These are phyloP conservation scores for Hydrangea macrophylla DNA, from an alignment of 148 eudicot genomes.

Conservation along the genomic window DNA sequence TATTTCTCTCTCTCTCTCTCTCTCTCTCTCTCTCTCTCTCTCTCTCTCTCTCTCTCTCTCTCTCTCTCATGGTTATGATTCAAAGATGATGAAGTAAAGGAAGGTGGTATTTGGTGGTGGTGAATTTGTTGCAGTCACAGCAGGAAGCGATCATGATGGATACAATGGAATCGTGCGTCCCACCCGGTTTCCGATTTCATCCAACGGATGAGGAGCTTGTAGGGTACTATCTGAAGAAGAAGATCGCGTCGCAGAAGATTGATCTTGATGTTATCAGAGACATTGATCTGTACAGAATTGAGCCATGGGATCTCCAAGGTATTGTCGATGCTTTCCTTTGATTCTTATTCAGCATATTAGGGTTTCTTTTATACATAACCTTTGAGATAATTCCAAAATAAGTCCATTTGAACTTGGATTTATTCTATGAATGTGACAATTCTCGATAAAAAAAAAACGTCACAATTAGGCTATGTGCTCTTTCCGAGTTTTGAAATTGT, in stretches of 20 bases:
- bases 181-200: slow-evolving; percentile 80
- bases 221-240: slow-evolving; percentile 74
- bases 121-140: slow-evolving; percentile 27
- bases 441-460: no score
- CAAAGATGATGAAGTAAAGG: slow-evolving; percentile 24
- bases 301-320: slow-evolving; percentile 91
- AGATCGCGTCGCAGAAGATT: slow-evolving; percentile 71
- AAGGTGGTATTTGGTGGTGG: slow-evolving; percentile 19
- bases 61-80: slow-evolving; percentile 13
- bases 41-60: slow-evolving; percentile 9
- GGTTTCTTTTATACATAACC: slow-evolving; percentile 4
- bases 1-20: slow-evolving; percentile 13
- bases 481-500: no score
- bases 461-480: no score
- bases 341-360: background rate
- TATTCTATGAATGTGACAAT: background rate
- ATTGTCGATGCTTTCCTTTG: background rate
- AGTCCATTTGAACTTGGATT: background rate
- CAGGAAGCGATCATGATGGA: slow-evolving; percentile 29
- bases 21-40: no score
- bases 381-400: background rate
- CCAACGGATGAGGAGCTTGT: slow-evolving; percentile 82
- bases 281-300: slow-evolving; percentile 68
- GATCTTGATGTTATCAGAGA: slow-evolving; percentile 84
- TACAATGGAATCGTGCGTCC: slow-evolving; percentile 55